phyloP scores from a whole-genome alignment of 768 basidiomycete species.

The Naganishia vaughanmartiniae region DNA sequence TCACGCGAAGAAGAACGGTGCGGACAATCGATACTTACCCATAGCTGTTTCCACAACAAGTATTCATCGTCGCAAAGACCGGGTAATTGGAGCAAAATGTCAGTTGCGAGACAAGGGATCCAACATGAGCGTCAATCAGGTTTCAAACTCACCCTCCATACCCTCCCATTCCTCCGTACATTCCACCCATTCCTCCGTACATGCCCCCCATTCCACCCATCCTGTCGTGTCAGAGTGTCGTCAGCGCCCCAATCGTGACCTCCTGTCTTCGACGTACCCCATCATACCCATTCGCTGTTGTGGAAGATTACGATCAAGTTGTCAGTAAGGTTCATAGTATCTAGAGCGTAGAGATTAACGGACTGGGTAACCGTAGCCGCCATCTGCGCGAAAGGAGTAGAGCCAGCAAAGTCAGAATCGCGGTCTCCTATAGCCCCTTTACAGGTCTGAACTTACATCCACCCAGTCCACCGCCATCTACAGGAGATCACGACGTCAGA shows the following conservation, averaged over 20 bases:
- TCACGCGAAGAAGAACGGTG: not conserved
- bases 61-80: not conserved
- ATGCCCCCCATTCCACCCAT: not conserved
- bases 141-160: not conserved
- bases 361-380: slow-evolving; percentile 17
- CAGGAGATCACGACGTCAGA: not conserved
- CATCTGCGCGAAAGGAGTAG: not conserved
- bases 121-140: not conserved
- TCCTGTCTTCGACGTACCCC: slow-evolving; percentile 1
- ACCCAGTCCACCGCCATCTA: slow-evolving; percentile 20
- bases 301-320: not conserved
- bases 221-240: not conserved
- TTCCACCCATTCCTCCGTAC: not conserved
- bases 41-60: not conserved
- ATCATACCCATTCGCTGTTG: slow-evolving; percentile 17
- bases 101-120: not conserved
- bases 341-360: not conserved
- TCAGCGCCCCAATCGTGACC: not conserved
- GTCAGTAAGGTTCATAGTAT: not conserved
- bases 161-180: not conserved
- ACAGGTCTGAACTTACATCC: not conserved
- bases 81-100: not conserved
- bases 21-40: not conserved
- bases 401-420: not conserved
- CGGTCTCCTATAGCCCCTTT: not conserved